Evolutionary conservation across 139 green algal genomes (phyloP), one percentile per base, ranked within the genome.

Genomic region (Picochlorum sp.): DNA sequence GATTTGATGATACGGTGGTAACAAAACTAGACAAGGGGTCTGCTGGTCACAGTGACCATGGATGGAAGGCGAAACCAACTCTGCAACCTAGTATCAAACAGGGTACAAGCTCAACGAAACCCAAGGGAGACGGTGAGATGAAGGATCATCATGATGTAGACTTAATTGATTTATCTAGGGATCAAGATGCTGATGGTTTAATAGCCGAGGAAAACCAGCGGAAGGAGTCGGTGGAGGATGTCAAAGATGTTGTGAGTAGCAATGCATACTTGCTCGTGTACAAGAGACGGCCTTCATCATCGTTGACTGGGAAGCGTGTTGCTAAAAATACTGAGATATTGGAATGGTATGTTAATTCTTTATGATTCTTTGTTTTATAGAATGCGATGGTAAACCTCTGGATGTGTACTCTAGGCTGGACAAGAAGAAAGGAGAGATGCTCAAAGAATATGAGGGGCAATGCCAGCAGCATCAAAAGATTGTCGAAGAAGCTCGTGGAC

Each of bases 221-320:
- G 0, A 59, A 18, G 1, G 52, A 59, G 20, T 9, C n/a, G 21
- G n/a, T 59, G 18, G 30, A 62, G 56, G 30, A 18, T 21, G 26
- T 16, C 41, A 62, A 45, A 21, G 56, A 77, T 34, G 71, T 77
- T 45, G 51, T 66, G 37, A 69, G 57, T 58, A 59, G 34, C 70
- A 89, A 89, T 69, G 85, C 85, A 14, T 92, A 92, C 81, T 80
- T 91, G 63, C 72, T 92, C 57, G 69, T 92, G 41, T 92, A 92
- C 71, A 41, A 41, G 34, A 41, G 34, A 2, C 34, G 34, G 8
- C 8, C 34, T 9, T 11, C 8, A 41, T 41, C 34, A 13, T 41
- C 7, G 8, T 41, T 5, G 28, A 30, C 34, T 41, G 34, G 34
- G 34, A 41, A 11, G 34, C 34, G 34, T 41, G 34, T 41, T 41